Evolutionary conservation across 257 asterid species (phyloP).

Genomic region (Parsonsia alboflavescens): DNA sequence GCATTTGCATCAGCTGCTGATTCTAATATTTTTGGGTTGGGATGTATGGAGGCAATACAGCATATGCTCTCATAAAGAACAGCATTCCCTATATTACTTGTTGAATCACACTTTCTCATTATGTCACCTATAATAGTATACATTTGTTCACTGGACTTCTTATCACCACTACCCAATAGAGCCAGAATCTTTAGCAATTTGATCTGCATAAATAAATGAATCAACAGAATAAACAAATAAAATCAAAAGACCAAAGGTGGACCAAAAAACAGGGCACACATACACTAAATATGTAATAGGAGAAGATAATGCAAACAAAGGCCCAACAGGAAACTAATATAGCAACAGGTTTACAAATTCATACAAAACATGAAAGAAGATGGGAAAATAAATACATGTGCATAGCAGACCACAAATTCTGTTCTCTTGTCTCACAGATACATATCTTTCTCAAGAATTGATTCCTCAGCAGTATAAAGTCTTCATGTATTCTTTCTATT

Average conservation of each 20-base stretch:
- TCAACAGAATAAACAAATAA: background rate
- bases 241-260: background rate
- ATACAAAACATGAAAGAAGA: background rate
- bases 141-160: constrained; percentile 91
- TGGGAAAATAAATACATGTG: background rate
- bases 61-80: constrained; percentile 89
- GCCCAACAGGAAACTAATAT: too few species aligned
- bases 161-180: constrained; percentile 78
- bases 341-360: background rate
- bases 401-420: background rate
- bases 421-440: background rate
- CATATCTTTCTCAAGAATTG: background rate
- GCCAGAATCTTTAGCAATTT: constrained; percentile 82
- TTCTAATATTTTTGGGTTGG: constrained; percentile 79
- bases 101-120: constrained; percentile 77
- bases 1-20: constrained; percentile 88
- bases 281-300: background rate
- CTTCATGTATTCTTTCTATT: background rate
- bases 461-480: background rate
- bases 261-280: background rate
- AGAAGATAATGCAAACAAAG: background rate
- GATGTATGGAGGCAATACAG: constrained; percentile 80
- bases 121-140: constrained; percentile 84
- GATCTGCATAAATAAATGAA: constrained; percentile 41
- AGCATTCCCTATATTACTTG: constrained; percentile 90